phyloP scores from a whole-genome alignment of 441 rosid species.

The Geranium incanum region DNA sequence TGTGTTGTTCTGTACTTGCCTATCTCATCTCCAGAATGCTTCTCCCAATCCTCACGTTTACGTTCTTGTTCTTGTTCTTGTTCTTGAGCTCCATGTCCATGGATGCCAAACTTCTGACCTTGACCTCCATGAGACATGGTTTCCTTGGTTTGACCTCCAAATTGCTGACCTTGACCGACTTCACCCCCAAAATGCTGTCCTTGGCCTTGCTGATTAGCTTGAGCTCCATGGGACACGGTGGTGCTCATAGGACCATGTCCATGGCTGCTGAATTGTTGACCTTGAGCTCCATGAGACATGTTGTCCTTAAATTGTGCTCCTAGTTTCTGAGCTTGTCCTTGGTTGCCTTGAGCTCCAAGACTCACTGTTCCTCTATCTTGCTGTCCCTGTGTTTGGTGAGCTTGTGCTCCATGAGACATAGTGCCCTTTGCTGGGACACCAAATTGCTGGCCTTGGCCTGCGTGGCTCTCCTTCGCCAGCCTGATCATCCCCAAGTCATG shows the following conservation, averaged over 20 bases:
- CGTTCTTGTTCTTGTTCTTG: too few relatives aligned
- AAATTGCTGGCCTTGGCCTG: not conserved
- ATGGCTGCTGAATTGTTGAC: not conserved
- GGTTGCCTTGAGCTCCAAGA: not conserved
- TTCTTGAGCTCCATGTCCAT: not conserved
- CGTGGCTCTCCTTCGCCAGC: not conserved
- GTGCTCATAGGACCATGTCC: not conserved
- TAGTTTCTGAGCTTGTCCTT: not conserved
- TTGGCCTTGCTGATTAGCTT: not conserved
- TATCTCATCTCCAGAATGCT: not conserved
- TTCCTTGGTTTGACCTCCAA: not conserved
- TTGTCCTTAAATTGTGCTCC: too few relatives aligned
- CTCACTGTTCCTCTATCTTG: not conserved
- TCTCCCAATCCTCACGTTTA: not conserved
- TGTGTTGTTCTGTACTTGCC: not conserved
- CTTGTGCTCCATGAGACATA: not conserved
- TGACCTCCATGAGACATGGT: slow-evolving; percentile 2
- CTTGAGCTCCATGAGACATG: not conserved
- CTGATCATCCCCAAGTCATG: not conserved
- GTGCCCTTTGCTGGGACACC: not conserved
- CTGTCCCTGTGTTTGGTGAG: not conserved
- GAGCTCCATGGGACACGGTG: not conserved
- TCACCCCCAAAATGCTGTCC: not conserved
- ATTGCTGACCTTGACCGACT: not conserved
- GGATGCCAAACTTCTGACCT: not conserved